phyloP scores from a whole-genome alignment of 1,139 yeast genomes.

The Blastobotrys persicus region DNA sequence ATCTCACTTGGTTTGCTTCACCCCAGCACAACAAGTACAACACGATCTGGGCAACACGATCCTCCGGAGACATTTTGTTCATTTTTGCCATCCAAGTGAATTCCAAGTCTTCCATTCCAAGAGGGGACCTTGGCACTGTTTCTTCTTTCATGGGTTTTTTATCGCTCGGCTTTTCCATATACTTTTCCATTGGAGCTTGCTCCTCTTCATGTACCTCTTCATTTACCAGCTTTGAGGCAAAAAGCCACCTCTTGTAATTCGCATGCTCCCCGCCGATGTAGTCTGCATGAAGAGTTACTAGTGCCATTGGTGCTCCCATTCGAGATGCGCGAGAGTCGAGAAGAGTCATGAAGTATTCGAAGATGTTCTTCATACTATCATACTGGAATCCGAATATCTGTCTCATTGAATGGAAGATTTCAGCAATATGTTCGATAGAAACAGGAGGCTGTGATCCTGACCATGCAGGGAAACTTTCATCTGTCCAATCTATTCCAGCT shows the following conservation, averaged over 20 bases:
- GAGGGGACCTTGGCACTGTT: neutral
- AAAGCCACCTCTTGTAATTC: constrained; percentile 68
- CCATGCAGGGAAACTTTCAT: constrained; percentile 65
- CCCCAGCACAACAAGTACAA: constrained; percentile 82
- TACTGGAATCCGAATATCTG: constrained; percentile 71
- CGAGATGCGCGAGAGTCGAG: constrained; percentile 74
- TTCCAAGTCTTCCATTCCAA: constrained; percentile 6
- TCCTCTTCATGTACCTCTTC: constrained; percentile 42
- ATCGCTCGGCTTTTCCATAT: constrained; percentile 48
- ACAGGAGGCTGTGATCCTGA: constrained; percentile 41
- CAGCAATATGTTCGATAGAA: constrained; percentile 53
- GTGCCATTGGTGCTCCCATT: constrained; percentile 68
- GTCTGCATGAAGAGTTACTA: constrained; percentile 69
- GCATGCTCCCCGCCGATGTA: constrained; percentile 70
- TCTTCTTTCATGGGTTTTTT: neutral
- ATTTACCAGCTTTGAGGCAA: constrained; percentile 58
- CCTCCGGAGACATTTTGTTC: constrained; percentile 51
- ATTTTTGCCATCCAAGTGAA: constrained; percentile 57
- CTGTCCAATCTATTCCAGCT: constrained; percentile 38
- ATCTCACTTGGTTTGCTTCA: constrained; percentile 78
- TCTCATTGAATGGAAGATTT: constrained; percentile 59
- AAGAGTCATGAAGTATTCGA: constrained; percentile 72
- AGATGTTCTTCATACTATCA: constrained; percentile 71
- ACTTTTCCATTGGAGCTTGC: constrained; percentile 38
- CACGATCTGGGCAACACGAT: constrained; percentile 63